Conservation (phyloP, 495 filamentous ascomycete genomes). For the Lineolata rhizophorae region DNA sequence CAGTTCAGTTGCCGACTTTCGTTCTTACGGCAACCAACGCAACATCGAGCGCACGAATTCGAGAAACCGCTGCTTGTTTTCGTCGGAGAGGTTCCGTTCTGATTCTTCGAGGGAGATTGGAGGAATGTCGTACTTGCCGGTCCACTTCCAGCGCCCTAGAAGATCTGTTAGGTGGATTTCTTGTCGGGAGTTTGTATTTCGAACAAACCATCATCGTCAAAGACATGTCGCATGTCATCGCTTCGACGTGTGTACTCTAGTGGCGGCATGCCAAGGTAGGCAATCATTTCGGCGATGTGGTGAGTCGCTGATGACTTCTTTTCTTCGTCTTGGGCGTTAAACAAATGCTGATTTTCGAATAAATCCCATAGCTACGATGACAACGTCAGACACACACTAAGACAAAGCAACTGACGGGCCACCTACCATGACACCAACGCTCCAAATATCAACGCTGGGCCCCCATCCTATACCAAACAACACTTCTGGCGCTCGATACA, state of each 20-base stretch:
- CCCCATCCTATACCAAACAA: conserved; percentile 7
- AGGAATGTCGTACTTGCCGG: background rate
- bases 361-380: conserved; percentile 5
- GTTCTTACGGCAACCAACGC: conserved; percentile 4
- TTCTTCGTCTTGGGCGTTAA: conserved; percentile 4
- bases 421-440: conserved; percentile 6
- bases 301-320: conserved; percentile 7
- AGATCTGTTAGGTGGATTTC: conserved; percentile 2
- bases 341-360: conserved; percentile 6
- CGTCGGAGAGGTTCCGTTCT: conserved; percentile 2
- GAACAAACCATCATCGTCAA: conserved; percentile 15
- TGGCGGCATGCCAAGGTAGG: conserved; percentile 15
- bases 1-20: conserved; percentile 5
- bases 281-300: conserved; percentile 18
- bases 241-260: conserved; percentile 14
- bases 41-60: conserved; percentile 7
- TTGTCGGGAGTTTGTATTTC: conserved; percentile 1
- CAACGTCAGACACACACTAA: conserved; percentile 1
- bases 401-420: conserved; percentile 1
- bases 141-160: conserved; percentile 5
- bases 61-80: conserved; percentile 5
- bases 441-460: conserved; percentile 7
- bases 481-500: conserved; percentile 8
- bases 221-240: conserved; percentile 12
- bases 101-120: conserved; percentile 4